Percentiles rank a stretch among this genome's conserved stretches.
phyloP scores from a whole-genome alignment of 2,329 filamentous ascomycete species.

The Cladosporium sp. region DNA sequence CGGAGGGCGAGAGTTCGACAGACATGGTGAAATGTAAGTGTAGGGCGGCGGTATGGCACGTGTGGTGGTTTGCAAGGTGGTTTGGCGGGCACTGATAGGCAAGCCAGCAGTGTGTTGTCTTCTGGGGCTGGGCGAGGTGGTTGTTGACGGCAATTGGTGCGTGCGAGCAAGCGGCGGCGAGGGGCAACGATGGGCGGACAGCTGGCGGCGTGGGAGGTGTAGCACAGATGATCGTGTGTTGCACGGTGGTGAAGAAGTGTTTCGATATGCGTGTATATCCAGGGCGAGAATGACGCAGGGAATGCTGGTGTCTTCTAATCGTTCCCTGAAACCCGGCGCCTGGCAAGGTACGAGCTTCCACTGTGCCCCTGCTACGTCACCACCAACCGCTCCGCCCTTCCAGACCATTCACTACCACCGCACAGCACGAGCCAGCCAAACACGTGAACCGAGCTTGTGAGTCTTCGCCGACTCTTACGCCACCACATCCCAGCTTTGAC shows the following conservation, averaged over 20 bases:
- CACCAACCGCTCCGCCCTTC: not conserved
- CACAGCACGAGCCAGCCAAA: not conserved
- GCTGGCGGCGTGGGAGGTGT: not conserved
- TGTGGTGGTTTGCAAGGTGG: constrained; percentile 2
- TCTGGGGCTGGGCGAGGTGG: not conserved
- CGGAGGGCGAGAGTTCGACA: constrained; percentile 84
- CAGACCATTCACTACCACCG: not conserved
- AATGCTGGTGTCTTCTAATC: too few relatives aligned
- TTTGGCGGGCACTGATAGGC: not conserved
- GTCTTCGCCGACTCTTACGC: not conserved
- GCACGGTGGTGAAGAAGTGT: not conserved
- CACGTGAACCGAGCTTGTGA: constrained; percentile 9
- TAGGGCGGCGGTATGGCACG: constrained; percentile 4
- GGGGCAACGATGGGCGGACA: not conserved
- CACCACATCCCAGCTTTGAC: not conserved
- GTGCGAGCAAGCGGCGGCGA: constrained; percentile 6
- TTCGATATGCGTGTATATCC: not conserved
- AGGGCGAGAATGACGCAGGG: too few relatives aligned
- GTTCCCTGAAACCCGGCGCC: too few relatives aligned
- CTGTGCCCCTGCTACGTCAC: not conserved
- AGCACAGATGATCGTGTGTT: not conserved
- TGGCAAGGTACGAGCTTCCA: too few relatives aligned
- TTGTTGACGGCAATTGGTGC: not conserved
- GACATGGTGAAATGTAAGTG: constrained; percentile 62
- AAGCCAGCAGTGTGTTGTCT: not conserved